Percentiles rank a stretch among this genome's conserved stretches.
These are phyloP conservation scores for Boechera stricta DNA, from an alignment of 345 rosid species.

Conservation along the genomic window DNA sequence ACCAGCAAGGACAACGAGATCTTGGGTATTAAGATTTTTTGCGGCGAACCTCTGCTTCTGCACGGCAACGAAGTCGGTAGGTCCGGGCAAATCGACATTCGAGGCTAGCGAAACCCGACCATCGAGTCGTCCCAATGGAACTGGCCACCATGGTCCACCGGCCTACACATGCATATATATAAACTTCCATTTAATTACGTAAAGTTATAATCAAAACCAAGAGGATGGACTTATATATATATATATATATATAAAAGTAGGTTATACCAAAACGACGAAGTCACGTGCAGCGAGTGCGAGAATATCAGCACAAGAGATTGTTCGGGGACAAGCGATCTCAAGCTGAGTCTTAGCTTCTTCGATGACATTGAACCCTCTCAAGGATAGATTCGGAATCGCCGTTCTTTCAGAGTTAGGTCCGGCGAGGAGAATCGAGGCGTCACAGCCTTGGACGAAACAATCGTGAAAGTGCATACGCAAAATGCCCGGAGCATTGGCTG, in stretches of 20 bases:
- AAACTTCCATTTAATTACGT: conserved; percentile 1
- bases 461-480: conserved; percentile 69
- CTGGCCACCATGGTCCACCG: conserved; percentile 45
- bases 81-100: conserved; percentile 40
- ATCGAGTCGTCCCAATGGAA: conserved; percentile 44
- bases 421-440: conserved; percentile 55
- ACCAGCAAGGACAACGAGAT: conserved; percentile 59
- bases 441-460: conserved; percentile 60
- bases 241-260: neutral
- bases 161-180: neutral
- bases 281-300: conserved; percentile 67
- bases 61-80: conserved; percentile 44
- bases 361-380: conserved; percentile 58
- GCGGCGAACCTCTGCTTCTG: conserved; percentile 48
- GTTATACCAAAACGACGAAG: conserved; percentile 52
- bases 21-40: conserved; percentile 47
- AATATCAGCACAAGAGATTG: conserved; percentile 67
- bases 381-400: conserved; percentile 50
- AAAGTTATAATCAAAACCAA: neutral
- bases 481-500: conserved; percentile 53
- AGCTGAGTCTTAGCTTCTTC: conserved; percentile 58
- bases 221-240: neutral
- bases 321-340: conserved; percentile 56
- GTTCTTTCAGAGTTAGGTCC: conserved; percentile 58
- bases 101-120: conserved; percentile 39